Evolutionary conservation across 2,329 filamentous ascomycete genomes (phyloP).

Genomic region (Alternaria sp.): DNA sequence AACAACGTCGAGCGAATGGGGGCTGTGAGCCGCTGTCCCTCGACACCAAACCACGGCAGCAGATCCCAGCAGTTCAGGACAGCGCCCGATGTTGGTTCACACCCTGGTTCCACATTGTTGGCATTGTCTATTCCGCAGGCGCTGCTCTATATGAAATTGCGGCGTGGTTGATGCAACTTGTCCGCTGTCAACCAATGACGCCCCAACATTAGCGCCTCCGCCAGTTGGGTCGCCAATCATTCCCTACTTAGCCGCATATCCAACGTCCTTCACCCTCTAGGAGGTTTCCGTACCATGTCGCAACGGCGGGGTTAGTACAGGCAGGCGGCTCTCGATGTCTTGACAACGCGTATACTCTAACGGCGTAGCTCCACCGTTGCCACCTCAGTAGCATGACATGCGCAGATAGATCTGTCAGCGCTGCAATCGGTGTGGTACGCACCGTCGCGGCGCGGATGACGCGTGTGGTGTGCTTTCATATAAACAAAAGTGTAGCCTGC

Average conservation of each 20-base stretch:
- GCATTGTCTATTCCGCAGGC: constrained; percentile 19
- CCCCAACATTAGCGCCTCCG: constrained; percentile 23
- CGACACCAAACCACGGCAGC: constrained; percentile 8
- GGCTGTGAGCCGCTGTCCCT: constrained; percentile 9
- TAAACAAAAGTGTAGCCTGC: constrained; percentile 41
- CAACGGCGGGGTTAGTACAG: constrained; percentile 20
- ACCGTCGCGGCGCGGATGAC: constrained; percentile 32
- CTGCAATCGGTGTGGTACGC: constrained; percentile 21
- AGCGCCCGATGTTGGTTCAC: constrained; percentile 15
- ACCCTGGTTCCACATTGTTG: constrained; percentile 15
- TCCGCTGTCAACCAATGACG: constrained; percentile 21
- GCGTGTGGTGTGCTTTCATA: constrained; percentile 42
- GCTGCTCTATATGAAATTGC: constrained; percentile 27
- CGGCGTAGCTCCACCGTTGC: constrained; percentile 26
- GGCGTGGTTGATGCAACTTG: constrained; percentile 23
- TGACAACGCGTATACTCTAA: constrained; percentile 28
- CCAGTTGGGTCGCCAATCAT: constrained; percentile 20
- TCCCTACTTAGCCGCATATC: constrained; percentile 12
- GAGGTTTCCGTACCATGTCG: constrained; percentile 29
- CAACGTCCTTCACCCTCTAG: constrained; percentile 19
- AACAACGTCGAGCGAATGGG: constrained; percentile 17
- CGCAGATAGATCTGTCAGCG: constrained; percentile 9
- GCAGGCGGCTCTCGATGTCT: constrained; percentile 23
- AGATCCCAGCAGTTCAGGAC: constrained; percentile 15
- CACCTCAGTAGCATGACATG: constrained; percentile 19